Evolutionary conservation across 176 grass and related monocot species (phyloP), one percentile per base, ranked within the genome.

Genomic region (Phoenix roebelenii): DNA sequence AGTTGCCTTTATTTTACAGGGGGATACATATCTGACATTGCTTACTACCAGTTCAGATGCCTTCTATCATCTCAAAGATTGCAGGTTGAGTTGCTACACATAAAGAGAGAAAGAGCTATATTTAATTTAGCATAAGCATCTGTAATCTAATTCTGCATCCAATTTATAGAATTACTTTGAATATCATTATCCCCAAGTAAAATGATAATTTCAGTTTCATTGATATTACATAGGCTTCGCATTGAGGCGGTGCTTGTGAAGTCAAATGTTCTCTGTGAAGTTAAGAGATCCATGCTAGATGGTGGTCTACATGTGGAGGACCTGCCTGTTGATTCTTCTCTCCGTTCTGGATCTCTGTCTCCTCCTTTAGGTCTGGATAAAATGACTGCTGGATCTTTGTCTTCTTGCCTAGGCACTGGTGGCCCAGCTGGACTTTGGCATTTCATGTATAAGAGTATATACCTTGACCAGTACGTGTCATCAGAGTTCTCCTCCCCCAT

Each of bases 51-150:
- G 84, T 71, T 81, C 88, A 76, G 88, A 98, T 71, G 80, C 88
- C 58, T 98, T 98, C 58, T 98, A 86, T 76, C 84, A 98, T 65
- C 82, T 98, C 25, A 92, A 98, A 76, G 94, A 98, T 57, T 85
- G 84, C 68, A 87, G 85, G 88, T 44, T 98, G 64, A 85, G 76
- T 24, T 81, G 23, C 16, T 53, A n/a, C 26, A 60, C 74, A 58
- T 44, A 44, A 44, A 44, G 35, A 44, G 35, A 44, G 29, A 32
- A 32, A 32, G 29, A 5, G 29, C 29, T 12, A 39, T 39, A 44
- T 44, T 44, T 44, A 44, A 9, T 44, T 44, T 44, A 12, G 35
- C 1, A 44, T 44, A 44, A 14, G 35, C 35, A 44, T 44, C 35
- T 44, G 35, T 12, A 44, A 12, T 44, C 12, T 44, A 14, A 14